phyloP scores from a whole-genome alignment of 257 asterid genomes.

The Galeopsis tetrahit region DNA sequence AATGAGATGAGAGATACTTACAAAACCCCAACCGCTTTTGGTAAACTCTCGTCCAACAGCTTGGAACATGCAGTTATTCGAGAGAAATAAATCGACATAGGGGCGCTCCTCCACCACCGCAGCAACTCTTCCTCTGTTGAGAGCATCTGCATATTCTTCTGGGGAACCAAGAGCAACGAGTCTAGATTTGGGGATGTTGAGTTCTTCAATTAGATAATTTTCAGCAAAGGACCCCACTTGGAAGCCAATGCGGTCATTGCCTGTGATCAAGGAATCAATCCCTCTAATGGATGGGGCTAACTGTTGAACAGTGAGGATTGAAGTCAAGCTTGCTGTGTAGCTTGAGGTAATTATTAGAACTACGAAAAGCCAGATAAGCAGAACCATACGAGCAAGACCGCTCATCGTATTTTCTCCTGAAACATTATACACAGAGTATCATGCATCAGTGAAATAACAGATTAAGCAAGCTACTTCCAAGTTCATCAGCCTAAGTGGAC shows the following conservation, averaged over 20 bases:
- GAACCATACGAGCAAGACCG: slow-evolving; percentile 75
- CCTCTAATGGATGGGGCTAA: slow-evolving; percentile 72
- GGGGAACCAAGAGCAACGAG: slow-evolving; percentile 75
- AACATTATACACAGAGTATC: neutral
- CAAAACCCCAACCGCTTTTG: slow-evolving; percentile 83
- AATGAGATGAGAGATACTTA: slow-evolving; percentile 45
- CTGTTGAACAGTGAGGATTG: slow-evolving; percentile 78
- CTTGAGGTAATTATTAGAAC: slow-evolving; percentile 72
- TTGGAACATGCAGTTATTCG: slow-evolving; percentile 62
- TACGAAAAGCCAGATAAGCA: slow-evolving; percentile 82
- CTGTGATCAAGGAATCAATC: slow-evolving; percentile 66
- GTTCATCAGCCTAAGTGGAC: slow-evolving; percentile 30
- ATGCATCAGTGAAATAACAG: slow-evolving; percentile 16
- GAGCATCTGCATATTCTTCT: slow-evolving; percentile 71
- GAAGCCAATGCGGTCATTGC: slow-evolving; percentile 68
- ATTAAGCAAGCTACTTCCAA: neutral
- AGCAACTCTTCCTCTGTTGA: slow-evolving; percentile 51
- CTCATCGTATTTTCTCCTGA: slow-evolving; percentile 80
- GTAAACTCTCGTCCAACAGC: slow-evolving; percentile 76
- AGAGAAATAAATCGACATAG: slow-evolving; percentile 67
- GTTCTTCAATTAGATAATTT: slow-evolving; percentile 64
- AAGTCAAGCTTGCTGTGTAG: slow-evolving; percentile 83
- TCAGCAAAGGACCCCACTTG: slow-evolving; percentile 80
- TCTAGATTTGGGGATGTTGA: slow-evolving; percentile 70
- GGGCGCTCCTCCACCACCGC: slow-evolving; percentile 85